Evolutionary conservation across 108 stramenopile genomes (phyloP).

Genomic region (Skeletonema grethae): DNA sequence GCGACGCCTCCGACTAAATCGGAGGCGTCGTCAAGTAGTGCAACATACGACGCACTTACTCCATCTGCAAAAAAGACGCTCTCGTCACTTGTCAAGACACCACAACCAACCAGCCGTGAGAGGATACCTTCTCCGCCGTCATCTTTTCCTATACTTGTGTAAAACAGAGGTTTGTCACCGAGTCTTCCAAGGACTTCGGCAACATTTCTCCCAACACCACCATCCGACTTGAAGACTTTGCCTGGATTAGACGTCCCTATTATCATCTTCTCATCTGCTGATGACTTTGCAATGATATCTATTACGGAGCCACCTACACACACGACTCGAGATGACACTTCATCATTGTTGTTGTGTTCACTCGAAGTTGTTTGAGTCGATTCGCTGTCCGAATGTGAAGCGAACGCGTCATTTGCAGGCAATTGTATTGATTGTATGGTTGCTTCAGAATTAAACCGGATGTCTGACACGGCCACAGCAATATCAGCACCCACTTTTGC

Average conservation of each 20-base stretch:
- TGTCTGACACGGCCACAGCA: conserved; percentile 71
- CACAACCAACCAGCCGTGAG: conserved; percentile 51
- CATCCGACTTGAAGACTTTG: conserved; percentile 48
- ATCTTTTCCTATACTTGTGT: conserved; percentile 81
- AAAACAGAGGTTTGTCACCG: conserved; percentile 55
- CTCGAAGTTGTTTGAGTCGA: too few species aligned
- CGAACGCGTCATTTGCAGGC: neutral
- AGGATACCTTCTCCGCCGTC: conserved; percentile 59
- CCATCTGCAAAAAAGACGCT: conserved; percentile 26
- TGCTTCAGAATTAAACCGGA: neutral
- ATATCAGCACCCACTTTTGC: conserved; percentile 90
- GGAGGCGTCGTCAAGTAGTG: conserved; percentile 63
- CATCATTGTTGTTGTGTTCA: neutral
- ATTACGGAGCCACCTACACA: conserved; percentile 88
- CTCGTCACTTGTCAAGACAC: conserved; percentile 27
- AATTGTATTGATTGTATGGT: neutral
- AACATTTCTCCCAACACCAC: conserved; percentile 74
- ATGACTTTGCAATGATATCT: conserved; percentile 73
- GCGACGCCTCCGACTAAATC: conserved; percentile 85
- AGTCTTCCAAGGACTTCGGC: conserved; percentile 68
- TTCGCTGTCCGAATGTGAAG: neutral
- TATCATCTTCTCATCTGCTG: conserved; percentile 18
- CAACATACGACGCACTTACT: conserved; percentile 76
- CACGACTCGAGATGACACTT: conserved; percentile 50
- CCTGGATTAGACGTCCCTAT: conserved; percentile 65